These are phyloP conservation scores for Herpetomonas samuelpessoai DNA, from an alignment of 208 protist species.

Conservation along the genomic window DNA sequence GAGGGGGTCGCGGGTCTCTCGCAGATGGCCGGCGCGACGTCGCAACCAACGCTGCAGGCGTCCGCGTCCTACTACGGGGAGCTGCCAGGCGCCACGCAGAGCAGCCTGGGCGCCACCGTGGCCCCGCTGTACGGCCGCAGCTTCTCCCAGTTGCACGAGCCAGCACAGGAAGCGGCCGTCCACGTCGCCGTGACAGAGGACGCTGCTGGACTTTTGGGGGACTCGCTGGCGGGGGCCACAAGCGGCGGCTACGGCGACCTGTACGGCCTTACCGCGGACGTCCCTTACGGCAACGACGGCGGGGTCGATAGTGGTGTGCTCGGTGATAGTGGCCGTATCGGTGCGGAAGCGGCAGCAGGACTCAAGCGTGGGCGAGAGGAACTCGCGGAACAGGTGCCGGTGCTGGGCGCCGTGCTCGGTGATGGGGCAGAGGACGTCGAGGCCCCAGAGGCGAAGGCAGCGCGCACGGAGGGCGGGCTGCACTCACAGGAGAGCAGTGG, in stretches of 20 bases:
- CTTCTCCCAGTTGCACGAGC: slow-evolving; percentile 18
- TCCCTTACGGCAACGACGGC: too few relatives aligned
- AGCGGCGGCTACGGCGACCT: background rate
- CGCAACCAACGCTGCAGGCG: background rate
- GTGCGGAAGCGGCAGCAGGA: too few relatives aligned
- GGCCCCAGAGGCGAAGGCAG: background rate
- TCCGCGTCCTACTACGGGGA: background rate
- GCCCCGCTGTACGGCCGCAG: slow-evolving; percentile 7
- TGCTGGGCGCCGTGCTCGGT: too few relatives aligned
- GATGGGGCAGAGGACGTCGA: too few relatives aligned
- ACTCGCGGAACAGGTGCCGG: too few relatives aligned
- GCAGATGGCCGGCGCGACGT: background rate
- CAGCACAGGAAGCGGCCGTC: background rate
- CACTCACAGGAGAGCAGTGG: slow-evolving; percentile 3
- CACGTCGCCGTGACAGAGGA: background rate
- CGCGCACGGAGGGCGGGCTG: background rate
- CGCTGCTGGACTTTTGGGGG: slow-evolving; percentile 1
- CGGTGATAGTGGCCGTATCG: too few relatives aligned
- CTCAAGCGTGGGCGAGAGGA: too few relatives aligned
- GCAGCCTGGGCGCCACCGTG: background rate
- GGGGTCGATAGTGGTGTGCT: too few relatives aligned
- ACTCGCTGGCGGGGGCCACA: too few relatives aligned
- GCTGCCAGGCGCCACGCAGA: background rate
- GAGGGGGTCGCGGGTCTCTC: slow-evolving; percentile 9
- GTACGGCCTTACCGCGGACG: background rate